These are phyloP conservation scores for Globisporangium solare DNA, from an alignment of 352 stramenopile genomes.

Conservation along the genomic window DNA sequence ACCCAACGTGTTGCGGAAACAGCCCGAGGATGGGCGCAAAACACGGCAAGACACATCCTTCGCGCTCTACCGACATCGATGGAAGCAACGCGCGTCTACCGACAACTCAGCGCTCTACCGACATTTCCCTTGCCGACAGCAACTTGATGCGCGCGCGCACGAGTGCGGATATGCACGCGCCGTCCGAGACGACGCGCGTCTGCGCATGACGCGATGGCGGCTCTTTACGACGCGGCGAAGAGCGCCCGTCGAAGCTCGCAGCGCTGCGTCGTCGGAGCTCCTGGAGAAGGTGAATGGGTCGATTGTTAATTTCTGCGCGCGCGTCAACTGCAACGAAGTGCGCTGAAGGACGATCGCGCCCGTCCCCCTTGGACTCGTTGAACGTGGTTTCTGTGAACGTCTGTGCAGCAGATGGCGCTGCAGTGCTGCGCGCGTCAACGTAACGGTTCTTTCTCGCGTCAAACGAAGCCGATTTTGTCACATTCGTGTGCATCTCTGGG, in stretches of 20 bases:
- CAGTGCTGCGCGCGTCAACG: too few relatives aligned
- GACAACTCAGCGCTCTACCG: neutral
- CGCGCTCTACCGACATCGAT: neutral
- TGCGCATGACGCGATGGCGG: too few relatives aligned
- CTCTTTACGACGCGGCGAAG: neutral
- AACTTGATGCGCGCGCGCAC: neutral
- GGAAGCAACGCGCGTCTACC: too few relatives aligned
- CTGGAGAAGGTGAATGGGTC: neutral
- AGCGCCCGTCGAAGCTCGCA: neutral
- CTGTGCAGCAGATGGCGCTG: too few relatives aligned
- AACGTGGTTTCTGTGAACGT: too few relatives aligned
- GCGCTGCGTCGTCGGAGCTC: neutral
- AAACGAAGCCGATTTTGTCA: too few relatives aligned
- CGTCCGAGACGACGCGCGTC: too few relatives aligned
- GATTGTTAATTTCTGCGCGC: neutral
- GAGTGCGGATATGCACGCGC: too few relatives aligned
- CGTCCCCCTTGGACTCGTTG: too few relatives aligned
- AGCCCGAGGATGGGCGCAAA: neutral
- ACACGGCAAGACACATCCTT: conserved; percentile 7
- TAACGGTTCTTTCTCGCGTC: too few relatives aligned
- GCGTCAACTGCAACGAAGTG: neutral
- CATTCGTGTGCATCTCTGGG: too few relatives aligned
- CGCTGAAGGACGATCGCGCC: too few relatives aligned
- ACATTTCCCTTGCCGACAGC: neutral
- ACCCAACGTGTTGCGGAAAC: neutral